Evolutionary conservation across 768 basidiomycete species (phyloP), one percentile per base, ranked within the genome.

Genomic region (Astraeus odoratus): DNA sequence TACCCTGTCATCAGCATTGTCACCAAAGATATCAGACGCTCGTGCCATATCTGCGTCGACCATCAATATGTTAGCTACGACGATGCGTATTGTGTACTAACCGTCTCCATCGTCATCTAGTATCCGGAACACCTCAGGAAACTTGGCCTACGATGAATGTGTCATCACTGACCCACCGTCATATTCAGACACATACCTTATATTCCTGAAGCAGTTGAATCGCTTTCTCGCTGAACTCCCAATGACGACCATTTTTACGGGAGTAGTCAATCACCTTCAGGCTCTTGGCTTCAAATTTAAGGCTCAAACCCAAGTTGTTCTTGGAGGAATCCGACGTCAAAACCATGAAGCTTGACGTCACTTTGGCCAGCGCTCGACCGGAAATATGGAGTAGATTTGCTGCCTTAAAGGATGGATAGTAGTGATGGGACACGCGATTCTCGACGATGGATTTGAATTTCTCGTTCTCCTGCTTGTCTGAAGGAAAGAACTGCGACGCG

Each of bases 261-360:
- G 92, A 85, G 65, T 96, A 97, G 50, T 89, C 87, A 36, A 96
- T 73, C 1, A 99, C 96, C 66, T 98, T 99, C 55, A 92, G 63
- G 8, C 81, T 77, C 66, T 96, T 98, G 10, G 80, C 87, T 58
- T 99, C 96, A 51, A 96, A 99, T 63, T 99, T 99, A 53, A 99
- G 76, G 60, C 88, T 90, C 33, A 99, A 75, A 2, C 96, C 96
- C 24, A 98, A 67, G 59, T 99, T 98, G 44, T 75, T 77, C 69
- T 96, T 97, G 47, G 77, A 73, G 8, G 76, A 76, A 56, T 90
- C 90, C 0, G 76, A 68, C 0, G 77, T 78, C 46, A 90, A 63
- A 33, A 97, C 88, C 81, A 97, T 83, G 58, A 97, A 82, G 58
- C 88, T 95, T 9, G 95, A 94, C 0, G 91, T 89, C 53, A 99